Base-by-base conservation (phyloP, 2,329 filamentous ascomycete species). In the Cercospora sp. region DNA sequence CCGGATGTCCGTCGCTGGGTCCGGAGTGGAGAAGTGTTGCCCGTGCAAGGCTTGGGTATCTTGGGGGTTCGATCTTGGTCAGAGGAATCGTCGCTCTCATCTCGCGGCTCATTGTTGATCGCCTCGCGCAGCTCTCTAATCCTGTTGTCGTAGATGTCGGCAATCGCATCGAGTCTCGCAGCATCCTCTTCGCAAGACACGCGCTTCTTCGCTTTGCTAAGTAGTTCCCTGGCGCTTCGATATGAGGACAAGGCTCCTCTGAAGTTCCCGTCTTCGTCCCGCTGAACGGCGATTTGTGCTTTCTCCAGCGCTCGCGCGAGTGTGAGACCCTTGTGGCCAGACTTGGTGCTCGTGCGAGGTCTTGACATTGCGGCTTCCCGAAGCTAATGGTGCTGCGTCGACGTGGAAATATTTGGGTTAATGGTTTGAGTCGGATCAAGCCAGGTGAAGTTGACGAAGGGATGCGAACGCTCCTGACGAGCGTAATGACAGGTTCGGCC, bases 61-160 rank as follows among this genome's bases (percentile, higher is more conserved):
- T 43, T 59, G 13, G 53, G 24, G 6, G 53, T 28, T 12, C 21
- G 21, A 18, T 57, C 32, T 40, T 65, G 49, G 16, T 43, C 51
- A 26, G 24, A 43, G 21, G 16, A 65, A 3, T 58, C 51, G 30
- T 65, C 62, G 26, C 51, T 37, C 8, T 65, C 62, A n/a, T 65
- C 62, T 45, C 53, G 62, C 30, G 62, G 62, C 51, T 65, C 62
- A 30, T 43, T 59, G 32, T 65, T 58, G 62, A 65, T 65, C n/a
- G 53, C 51, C 21, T 59, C 32, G 24, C 62, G 62, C 16, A 65
- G 37, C 51, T 65, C 51, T 12, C 18, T 16, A 32, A 65, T 65
- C 10, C 62, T 49, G 9, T n/a, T 32, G 12, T 65, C 62, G 51
- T 65, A 65, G 18, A 53, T 45, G 1, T 18, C 24, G 9, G 51